A percentile compares a stretch with the other conserved stretches of the same genome.
phyloP scores from a whole-genome alignment of 1,139 yeast species.

The Kodamaea derodonti region DNA sequence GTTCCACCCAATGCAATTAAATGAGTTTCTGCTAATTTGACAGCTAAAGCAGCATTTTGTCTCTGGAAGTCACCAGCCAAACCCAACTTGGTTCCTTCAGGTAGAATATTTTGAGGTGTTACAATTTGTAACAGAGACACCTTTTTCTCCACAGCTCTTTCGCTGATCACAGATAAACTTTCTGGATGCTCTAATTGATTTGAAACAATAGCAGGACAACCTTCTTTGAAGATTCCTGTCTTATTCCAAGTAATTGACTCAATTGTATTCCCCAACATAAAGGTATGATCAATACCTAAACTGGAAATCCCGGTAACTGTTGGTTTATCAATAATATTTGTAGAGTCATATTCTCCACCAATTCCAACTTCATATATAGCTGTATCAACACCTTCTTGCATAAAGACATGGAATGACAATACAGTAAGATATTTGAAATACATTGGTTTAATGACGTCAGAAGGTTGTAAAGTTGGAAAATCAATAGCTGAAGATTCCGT shows the following conservation, averaged over 20 bases:
- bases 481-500: constrained; percentile 51
- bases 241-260: constrained; percentile 95
- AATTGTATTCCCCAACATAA: constrained; percentile 82
- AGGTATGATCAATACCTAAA: constrained; percentile 89
- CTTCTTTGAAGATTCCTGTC: constrained; percentile 82
- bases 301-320: constrained; percentile 83
- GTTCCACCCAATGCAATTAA: constrained; percentile 43
- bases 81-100: constrained; percentile 54
- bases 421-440: constrained; percentile 89
- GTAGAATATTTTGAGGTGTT: constrained; percentile 27
- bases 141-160: constrained; percentile 64
- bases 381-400: constrained; percentile 82
- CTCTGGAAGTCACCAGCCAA: constrained; percentile 84
- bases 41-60: constrained; percentile 84
- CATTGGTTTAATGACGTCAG: constrained; percentile 73
- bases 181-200: constrained; percentile 52
- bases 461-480: constrained; percentile 71
- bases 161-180: constrained; percentile 49
- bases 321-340: constrained; percentile 79
- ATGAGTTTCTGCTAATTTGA: constrained; percentile 66
- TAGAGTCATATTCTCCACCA: constrained; percentile 95
- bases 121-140: constrained; percentile 53
- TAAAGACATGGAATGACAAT: constrained; percentile 84
- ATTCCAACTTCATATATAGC: constrained; percentile 98
- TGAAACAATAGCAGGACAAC: constrained; percentile 62